phyloP scores from a whole-genome alignment of 305 asterid genomes.

The Solanum hybrid region DNA sequence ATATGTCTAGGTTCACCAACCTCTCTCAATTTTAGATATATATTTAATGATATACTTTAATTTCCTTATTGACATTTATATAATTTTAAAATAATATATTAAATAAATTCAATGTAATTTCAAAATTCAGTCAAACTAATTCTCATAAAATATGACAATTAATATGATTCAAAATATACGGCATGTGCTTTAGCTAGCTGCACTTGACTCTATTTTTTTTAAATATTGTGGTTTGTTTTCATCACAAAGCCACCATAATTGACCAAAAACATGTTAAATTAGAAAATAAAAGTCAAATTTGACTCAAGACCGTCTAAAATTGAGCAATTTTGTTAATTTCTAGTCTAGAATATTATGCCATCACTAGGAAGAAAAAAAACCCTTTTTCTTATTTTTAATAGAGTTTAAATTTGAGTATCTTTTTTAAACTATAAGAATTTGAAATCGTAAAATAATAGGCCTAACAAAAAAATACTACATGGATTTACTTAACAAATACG shows the following conservation, averaged over 20 bases:
- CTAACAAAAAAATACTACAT: too few species aligned
- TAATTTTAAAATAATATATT: too few species aligned
- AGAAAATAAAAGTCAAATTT: neutral
- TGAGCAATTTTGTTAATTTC: neutral
- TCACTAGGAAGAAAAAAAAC: neutral
- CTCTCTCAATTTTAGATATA: neutral
- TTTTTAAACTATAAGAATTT: too few species aligned
- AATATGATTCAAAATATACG: neutral
- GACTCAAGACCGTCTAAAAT: neutral
- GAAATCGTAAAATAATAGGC: too few species aligned
- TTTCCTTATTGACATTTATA: neutral
- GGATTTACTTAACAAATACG: neutral
- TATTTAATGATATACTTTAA: neutral
- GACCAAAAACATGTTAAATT: neutral
- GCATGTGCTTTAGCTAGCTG: neutral
- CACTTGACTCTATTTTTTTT: neutral
- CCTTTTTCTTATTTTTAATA: neutral
- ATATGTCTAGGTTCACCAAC: neutral
- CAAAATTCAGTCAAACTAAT: too few species aligned
- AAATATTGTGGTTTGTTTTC: neutral
- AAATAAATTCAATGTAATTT: too few species aligned
- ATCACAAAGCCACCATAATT: neutral
- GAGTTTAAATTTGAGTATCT: neutral
- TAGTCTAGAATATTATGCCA: neutral
- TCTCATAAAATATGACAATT: too few species aligned